These are phyloP conservation scores for Russula ochroleuca DNA, from an alignment of 768 basidiomycete species.

Conservation along the genomic window DNA sequence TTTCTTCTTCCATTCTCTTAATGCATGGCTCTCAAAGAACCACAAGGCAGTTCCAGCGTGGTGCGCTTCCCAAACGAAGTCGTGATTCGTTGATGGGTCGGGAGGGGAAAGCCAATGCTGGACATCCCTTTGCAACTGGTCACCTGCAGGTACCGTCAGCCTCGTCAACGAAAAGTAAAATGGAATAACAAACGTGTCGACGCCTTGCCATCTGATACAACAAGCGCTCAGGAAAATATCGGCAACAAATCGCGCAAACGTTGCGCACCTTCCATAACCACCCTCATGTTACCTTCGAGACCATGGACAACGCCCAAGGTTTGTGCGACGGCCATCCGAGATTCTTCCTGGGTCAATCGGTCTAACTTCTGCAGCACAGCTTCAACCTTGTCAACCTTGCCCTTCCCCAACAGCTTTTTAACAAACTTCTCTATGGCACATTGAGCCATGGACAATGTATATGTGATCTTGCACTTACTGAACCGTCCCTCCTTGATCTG, in stretches of 20 bases:
- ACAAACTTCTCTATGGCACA: neutral
- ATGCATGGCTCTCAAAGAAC: neutral
- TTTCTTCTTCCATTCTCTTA: neutral
- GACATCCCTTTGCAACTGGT: neutral
- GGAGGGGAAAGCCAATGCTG: neutral
- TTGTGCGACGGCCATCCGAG: neutral
- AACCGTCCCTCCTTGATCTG: slow-evolving; percentile 1
- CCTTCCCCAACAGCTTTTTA: neutral
- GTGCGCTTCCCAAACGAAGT: neutral
- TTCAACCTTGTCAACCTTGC: neutral
- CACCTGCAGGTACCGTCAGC: neutral
- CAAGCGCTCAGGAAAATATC: neutral
- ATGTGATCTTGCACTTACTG: neutral
- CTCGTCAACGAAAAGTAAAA: too few species aligned
- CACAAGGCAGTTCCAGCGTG: neutral
- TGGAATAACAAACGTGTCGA: neutral
- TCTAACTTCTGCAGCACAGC: neutral
- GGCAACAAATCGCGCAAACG: neutral
- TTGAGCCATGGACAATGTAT: neutral
- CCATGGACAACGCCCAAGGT: neutral
- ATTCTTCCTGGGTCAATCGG: neutral
- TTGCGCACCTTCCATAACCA: slow-evolving; percentile 1
- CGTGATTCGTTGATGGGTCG: neutral
- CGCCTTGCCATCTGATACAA: neutral
- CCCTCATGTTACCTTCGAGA: too few species aligned